Conservation (phyloP, 305 asterid genomes). For the Caryopteris hybrid region DNA sequence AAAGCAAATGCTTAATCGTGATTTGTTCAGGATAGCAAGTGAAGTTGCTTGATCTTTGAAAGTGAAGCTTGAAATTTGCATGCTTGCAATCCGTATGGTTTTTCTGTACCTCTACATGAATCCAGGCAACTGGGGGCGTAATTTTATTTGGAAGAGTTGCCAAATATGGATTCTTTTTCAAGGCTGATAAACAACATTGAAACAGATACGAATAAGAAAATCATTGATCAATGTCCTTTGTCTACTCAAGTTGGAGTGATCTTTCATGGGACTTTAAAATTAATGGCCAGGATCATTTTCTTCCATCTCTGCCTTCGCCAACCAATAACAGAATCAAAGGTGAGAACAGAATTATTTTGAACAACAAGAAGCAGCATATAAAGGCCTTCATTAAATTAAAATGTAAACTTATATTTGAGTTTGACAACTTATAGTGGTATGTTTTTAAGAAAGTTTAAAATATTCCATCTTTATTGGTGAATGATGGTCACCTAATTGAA, state of each 20-base stretch:
- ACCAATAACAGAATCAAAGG: neutral
- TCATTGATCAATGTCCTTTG: neutral
- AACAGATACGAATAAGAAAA: neutral
- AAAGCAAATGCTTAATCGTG: neutral
- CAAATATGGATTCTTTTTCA: neutral
- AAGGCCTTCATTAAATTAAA: neutral
- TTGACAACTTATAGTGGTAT: neutral
- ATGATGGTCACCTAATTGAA: neutral
- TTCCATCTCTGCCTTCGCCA: neutral
- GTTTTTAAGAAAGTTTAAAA: neutral
- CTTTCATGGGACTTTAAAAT: neutral
- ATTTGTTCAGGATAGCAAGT: neutral
- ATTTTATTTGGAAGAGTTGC: neutral
- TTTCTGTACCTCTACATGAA: neutral
- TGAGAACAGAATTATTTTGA: neutral
- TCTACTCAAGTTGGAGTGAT: neutral
- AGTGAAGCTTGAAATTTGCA: neutral
- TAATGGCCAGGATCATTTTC: neutral
- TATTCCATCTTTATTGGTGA: neutral
- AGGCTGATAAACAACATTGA: neutral
- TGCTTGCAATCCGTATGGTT: neutral
- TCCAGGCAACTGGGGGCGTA: neutral
- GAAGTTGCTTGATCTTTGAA: neutral
- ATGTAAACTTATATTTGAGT: too few species aligned
- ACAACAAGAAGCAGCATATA: neutral